A percentile compares a stretch with the other conserved stretches of the same genome.
phyloP scores from a whole-genome alignment of 305 asterid species.

The Caryopteris hybrid region DNA sequence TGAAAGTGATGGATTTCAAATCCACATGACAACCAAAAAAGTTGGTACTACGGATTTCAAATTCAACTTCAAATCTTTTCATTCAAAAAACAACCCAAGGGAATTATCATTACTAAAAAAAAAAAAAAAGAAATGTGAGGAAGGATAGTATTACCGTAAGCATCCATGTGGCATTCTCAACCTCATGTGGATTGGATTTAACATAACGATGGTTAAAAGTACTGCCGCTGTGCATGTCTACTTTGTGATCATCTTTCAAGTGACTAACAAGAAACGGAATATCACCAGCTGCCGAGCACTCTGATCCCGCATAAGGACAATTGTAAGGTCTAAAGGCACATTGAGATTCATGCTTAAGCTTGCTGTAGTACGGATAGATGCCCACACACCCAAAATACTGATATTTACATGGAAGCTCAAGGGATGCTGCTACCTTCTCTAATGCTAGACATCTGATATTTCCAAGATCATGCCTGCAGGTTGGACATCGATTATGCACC shows the following conservation, averaged over 20 bases:
- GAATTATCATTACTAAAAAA: not conserved
- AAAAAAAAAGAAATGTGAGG: not conserved
- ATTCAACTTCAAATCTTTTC: no score
- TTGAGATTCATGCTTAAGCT: constrained; percentile 78
- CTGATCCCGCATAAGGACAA: constrained; percentile 86
- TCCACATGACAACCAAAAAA: no score
- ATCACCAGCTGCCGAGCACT: constrained; percentile 68
- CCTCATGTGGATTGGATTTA: constrained; percentile 70
- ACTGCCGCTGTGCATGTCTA: constrained; percentile 70
- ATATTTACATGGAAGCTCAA: constrained; percentile 81
- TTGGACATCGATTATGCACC: constrained; percentile 82
- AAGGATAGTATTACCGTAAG: constrained; percentile 46
- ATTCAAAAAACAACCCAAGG: no score
- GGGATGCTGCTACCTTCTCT: constrained; percentile 80
- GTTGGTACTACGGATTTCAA: no score
- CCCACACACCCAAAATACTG: constrained; percentile 67
- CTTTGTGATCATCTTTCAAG: constrained; percentile 76
- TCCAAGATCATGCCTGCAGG: constrained; percentile 88
- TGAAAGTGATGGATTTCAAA: no score
- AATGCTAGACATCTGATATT: constrained; percentile 78
- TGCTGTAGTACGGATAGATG: constrained; percentile 72
- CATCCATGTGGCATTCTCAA: constrained; percentile 83
- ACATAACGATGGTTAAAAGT: constrained; percentile 77
- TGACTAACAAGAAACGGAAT: constrained; percentile 70
- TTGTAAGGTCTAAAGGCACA: constrained; percentile 71